Evolutionary conservation across 192 early-diverging fungal species (phyloP), one percentile per base, ranked within the genome.

Genomic region (Geranomyces michiganensis): DNA sequence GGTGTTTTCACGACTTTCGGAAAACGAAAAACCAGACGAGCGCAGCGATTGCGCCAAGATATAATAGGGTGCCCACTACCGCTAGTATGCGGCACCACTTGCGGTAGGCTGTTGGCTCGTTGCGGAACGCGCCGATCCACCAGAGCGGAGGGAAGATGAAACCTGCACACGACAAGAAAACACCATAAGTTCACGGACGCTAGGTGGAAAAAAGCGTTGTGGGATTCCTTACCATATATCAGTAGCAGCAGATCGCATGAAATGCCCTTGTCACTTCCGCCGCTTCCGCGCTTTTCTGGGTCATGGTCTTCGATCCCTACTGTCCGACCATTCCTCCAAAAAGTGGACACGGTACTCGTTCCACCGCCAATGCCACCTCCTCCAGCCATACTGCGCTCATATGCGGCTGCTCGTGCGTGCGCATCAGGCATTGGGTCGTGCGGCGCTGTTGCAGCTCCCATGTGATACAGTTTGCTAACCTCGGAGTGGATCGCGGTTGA

Each of bases 401-500:
- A 41, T 41, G 36, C 36, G 5, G 36, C 36, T 41, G 36, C 36
- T 41, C 36, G 36, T 10, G 3, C 36, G 36, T 41, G 36, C 5
- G 36, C 36, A 10, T 10, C 21, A 55, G 51, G 51, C 51, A 55
- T 55, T n/a, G 51, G 51, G 26, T 55, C 51, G 51, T 55, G 51
- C 19, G 51, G 51, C 21, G 68, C 60, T 26, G 70, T 62, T 4
- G 70, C 61, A 14, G 67, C 74, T 8, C 74, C 74, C 48, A 76
- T 62, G 46, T 71, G 65, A 48, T 76, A 76, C 3, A 76, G 55
- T 27, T 70, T 69, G 33, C 33, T 46, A 33, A 76, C 74, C 65
- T 76, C 74, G n/a, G 74, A 76, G 53, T 76, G 74, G 17, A 76
- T 76, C n/a, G 74, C 74, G 31, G 74, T 76, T n/a, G 32, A 45